Base-by-base conservation (phyloP, 441 rosid species). In the Raphanus hybrid region DNA sequence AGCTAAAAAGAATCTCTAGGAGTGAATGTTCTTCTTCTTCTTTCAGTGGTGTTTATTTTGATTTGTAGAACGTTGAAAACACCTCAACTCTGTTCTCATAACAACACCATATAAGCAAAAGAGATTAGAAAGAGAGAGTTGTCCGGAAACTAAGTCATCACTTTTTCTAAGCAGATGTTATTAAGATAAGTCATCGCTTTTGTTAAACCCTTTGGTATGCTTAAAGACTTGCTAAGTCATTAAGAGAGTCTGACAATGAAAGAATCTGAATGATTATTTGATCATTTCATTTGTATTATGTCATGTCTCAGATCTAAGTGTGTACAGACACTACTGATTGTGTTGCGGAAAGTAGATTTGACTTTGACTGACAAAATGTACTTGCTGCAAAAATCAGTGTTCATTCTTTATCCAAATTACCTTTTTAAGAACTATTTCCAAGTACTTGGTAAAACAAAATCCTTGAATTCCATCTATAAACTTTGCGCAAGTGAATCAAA, bases 311-410 rank as follows among this genome's bases (percentile, higher is more conserved):
- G 55, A 63, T 57, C 61, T 67, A 69, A 79, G 75, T 79, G 78
- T 74, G 68, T 74, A 55, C 14, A 73, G 23, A 48, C 67, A 67
- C 57, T 54, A 37, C 43, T 37, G 78, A 37, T 67, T 63, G 45
- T 63, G 67, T 64, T 32, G 62, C 16, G 57, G 62, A 69, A 73
- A 79, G 62, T 39, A 39, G 15, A 14, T 69, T 64, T 79, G 78
- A 74, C 72, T 79, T 52, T 74, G 75, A 79, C 82, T 75, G 63
- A 64, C 78, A 71, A 74, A n/a, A 69, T 48, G 75, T 74, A 79
- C 75, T 69, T 64, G 71, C 67, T 18, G 0, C 70, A 54, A 64
- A 73, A 66, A 71, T 66, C 70, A 37, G 20, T 67, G 65, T 73
- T 58, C 35, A 15, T 52, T 39, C 23, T 54, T 23, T 70, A 29